These are phyloP conservation scores for Dactylorhiza incarnata DNA, from an alignment of 106 monocot genomes.

Conservation along the genomic window DNA sequence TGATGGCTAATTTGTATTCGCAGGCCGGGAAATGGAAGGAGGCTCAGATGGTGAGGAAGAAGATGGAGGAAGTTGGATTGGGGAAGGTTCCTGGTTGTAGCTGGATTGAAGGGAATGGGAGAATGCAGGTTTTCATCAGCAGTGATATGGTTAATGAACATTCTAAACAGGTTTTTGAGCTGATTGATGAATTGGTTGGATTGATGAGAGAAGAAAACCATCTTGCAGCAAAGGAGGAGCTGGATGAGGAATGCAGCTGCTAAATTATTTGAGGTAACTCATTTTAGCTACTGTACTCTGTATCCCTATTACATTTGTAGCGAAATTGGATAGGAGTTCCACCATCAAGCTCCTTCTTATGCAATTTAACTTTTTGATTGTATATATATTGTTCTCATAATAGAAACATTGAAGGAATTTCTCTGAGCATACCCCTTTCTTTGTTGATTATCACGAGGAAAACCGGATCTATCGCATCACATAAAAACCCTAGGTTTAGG, in stretches of 20 bases:
- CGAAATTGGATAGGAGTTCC: too few relatives aligned
- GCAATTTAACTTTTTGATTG: too few relatives aligned
- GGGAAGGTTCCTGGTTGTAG: constrained; percentile 41
- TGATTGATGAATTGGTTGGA: constrained; percentile 20
- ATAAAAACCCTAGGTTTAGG: too few relatives aligned
- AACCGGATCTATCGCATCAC: too few relatives aligned
- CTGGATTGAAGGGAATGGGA: constrained; percentile 31
- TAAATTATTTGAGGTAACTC: not conserved
- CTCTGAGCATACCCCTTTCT: too few relatives aligned
- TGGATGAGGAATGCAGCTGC: constrained; percentile 25
- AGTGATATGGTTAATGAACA: constrained; percentile 7
- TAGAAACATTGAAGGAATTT: too few relatives aligned
- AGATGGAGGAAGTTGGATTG: constrained; percentile 27
- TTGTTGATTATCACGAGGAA: too few relatives aligned
- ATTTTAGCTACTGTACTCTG: too few relatives aligned
- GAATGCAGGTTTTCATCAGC: constrained; percentile 24
- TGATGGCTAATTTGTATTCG: constrained; percentile 46
- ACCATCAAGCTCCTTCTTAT: too few relatives aligned
- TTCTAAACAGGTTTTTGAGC: constrained; percentile 4
- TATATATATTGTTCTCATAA: too few relatives aligned
- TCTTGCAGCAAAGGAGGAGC: constrained; percentile 7
- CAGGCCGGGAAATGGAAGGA: constrained; percentile 32
- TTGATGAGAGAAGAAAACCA: constrained; percentile 39
- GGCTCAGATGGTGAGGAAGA: constrained; percentile 33
- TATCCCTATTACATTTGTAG: too few relatives aligned